Evolutionary conservation across 805 yeast genomes (phyloP).

Genomic region (Zygotorulaspora florentina): DNA sequence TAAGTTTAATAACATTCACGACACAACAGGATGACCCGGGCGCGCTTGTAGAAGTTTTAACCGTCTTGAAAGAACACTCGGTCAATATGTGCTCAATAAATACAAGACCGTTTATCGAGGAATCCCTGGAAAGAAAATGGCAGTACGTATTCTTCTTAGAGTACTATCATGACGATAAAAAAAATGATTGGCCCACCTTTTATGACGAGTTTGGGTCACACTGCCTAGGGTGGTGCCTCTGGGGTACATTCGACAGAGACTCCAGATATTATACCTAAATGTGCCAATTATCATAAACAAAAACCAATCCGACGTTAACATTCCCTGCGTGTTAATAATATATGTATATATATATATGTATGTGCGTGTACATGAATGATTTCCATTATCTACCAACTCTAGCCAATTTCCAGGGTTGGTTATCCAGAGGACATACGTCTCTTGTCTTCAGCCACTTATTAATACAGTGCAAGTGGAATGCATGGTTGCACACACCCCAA

Average conservation of each 20-base stretch:
- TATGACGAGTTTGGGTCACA: slow-evolving; percentile 41
- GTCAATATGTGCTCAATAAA: slow-evolving; percentile 68
- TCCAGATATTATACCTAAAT: slow-evolving; percentile 35
- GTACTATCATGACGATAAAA: slow-evolving; percentile 34
- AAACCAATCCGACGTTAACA: background rate
- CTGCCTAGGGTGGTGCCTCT: slow-evolving; percentile 49
- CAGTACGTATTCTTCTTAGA: slow-evolving; percentile 80
- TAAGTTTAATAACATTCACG: slow-evolving; percentile 63
- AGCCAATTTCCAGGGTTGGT: slow-evolving; percentile 77
- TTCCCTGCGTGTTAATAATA: background rate
- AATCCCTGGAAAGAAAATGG: slow-evolving; percentile 45
- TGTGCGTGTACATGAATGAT: background rate
- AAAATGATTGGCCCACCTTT: slow-evolving; percentile 33
- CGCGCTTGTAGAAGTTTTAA: slow-evolving; percentile 62
- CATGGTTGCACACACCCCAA: slow-evolving; percentile 96
- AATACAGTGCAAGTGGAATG: slow-evolving; percentile 97
- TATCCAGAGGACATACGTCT: slow-evolving; percentile 95
- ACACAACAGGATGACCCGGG: slow-evolving; percentile 68
- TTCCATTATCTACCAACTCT: slow-evolving; percentile 61
- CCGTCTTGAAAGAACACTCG: slow-evolving; percentile 48
- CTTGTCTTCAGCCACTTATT: slow-evolving; percentile 92
- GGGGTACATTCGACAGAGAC: slow-evolving; percentile 56
- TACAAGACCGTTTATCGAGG: slow-evolving; percentile 61
- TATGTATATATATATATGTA: slow-evolving; percentile 2
- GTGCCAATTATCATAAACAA: background rate